Base-by-base conservation (phyloP, 2,329 filamentous ascomycete genomes). In the Metarhizium brunneum region DNA sequence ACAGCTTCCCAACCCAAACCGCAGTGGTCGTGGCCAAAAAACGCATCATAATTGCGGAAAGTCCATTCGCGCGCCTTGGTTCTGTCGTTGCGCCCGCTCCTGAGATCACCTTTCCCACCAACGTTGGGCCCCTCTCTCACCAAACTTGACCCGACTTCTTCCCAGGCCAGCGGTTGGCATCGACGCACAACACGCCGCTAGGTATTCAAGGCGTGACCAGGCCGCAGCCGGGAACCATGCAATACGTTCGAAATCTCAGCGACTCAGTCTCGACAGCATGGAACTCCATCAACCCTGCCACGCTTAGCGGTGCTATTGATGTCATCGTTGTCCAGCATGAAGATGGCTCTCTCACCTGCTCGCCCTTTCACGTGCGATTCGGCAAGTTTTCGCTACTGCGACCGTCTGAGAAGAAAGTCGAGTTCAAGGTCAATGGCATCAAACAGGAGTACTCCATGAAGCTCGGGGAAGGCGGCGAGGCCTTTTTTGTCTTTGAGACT, bases 281-380 rank as follows among this genome's bases (percentile, higher is more conserved):
- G 94, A 99, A 99, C 74, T 96, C 92, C 30, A 95, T 99, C 79
- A 99, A 99, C 72, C 94, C 94, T 52, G 91, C 94, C 48, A 99
- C 94, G 13, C 83, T 99, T 56, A 96, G 90, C 75, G 94, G 94
- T 67, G 94, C 94, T 67, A 97, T 99, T 75, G 94, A 99, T 79
- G 92, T 97, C 64, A 96, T 99, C 63, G 92, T 99, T 55, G 91
- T 99, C 57, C 91, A 99, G 73, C 91, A 95, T 63, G 90, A 92
- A 68, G 94, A 99, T 79, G 94, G 90, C 75, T 79, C 76, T 45
- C 80, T 97, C 56, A 85, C 87, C 61, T 99, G 94, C 74, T 97
- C 92, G 32, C 94, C 94, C 52, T 99, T 99, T 73, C 94, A 99
- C 71, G 94, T 99, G 62, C 91, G 94, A 65, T 99, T 99, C 72